Evolutionary conservation across 352 stramenopile species (phyloP).

Genomic region (Pythium myriotylum): DNA sequence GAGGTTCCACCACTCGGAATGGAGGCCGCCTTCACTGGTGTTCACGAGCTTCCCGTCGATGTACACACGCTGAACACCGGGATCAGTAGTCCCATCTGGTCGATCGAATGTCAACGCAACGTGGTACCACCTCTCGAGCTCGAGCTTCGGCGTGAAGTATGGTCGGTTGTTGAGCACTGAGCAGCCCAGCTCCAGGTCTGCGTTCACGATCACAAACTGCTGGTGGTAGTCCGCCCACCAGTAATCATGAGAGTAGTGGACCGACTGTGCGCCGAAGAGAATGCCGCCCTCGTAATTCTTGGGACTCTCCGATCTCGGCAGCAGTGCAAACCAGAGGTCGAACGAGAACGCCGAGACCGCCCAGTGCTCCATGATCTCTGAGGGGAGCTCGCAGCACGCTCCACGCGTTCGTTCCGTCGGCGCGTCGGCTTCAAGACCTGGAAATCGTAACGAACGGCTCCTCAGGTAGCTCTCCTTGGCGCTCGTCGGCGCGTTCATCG

Average conservation of each 20-base stretch:
- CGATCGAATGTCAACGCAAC: not conserved
- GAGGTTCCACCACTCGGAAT: not conserved
- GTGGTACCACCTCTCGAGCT: slow-evolving; percentile 8
- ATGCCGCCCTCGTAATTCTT: not conserved
- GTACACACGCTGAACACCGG: slow-evolving; percentile 4
- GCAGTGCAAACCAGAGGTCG: slow-evolving; percentile 10
- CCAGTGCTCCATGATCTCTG: not conserved
- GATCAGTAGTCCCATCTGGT: no score
- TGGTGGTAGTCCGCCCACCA: not conserved
- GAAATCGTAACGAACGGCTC: slow-evolving; percentile 4
- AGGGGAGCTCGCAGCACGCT: not conserved
- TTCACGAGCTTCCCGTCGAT: slow-evolving; percentile 2
- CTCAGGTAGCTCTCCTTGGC: slow-evolving; percentile 8
- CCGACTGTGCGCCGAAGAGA: not conserved
- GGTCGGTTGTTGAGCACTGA: slow-evolving; percentile 4
- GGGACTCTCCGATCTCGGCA: not conserved
- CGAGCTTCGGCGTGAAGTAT: not conserved
- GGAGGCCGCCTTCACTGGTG: not conserved
- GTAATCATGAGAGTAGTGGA: not conserved
- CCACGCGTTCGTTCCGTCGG: not conserved
- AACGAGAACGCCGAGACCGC: not conserved
- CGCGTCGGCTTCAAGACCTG: not conserved
- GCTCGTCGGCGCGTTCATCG: not conserved
- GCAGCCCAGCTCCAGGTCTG: slow-evolving; percentile 16
- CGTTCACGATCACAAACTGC: slow-evolving; percentile 20